Evolutionary conservation across 352 stramenopile species (phyloP), one percentile per base, ranked within the genome.

Genomic region (Globisporangium barbulae): DNA sequence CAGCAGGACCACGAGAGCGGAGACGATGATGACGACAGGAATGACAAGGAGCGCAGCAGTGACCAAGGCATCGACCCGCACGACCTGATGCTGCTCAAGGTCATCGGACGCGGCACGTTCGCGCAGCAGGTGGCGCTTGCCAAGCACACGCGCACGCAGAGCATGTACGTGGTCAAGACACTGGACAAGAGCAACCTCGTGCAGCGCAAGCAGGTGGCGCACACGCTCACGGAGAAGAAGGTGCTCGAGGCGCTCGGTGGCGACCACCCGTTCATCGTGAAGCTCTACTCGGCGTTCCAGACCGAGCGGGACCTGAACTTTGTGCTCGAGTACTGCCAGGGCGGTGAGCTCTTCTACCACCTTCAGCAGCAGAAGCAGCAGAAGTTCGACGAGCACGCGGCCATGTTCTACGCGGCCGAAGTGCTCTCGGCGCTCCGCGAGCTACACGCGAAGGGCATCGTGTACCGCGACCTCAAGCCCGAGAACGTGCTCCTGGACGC

Each of bases 391-490:
- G 80, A 91, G 48, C 50, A 59, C 8, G 78, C 79, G 15, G 79
- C 83, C 9, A 56, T 73, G 25, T 94, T 94, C 61, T 94, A 94
- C 70, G 82, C 83, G 28, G 85, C 80, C 1, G 85, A 94, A 65
- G 84, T 94, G 67, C 75, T 78, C 50, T 75, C 74, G 28, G 80
- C 79, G 35, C 64, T 93, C 10, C 55, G 67, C 5, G 82, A 78
- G 56, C 63, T 94, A 25, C 81, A 90, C 60, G 22, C 66, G 1
- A 90, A 90, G 44, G 92, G 94, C 57, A 96, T 99, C 10, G 91
- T 97, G 15, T 91, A 98, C 63, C 81, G 90, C 28, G 90, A 97
- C 71, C 61, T 97, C 47, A 97, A 96, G 72, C 89, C 89, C 0
- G 90, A 97, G 61, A 97, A 96, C 59, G 81, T 94, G 44, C 65